Evolutionary conservation across 352 stramenopile species (phyloP), one percentile per base, ranked within the genome.

Genomic region (Globisporangium yorkense): DNA sequence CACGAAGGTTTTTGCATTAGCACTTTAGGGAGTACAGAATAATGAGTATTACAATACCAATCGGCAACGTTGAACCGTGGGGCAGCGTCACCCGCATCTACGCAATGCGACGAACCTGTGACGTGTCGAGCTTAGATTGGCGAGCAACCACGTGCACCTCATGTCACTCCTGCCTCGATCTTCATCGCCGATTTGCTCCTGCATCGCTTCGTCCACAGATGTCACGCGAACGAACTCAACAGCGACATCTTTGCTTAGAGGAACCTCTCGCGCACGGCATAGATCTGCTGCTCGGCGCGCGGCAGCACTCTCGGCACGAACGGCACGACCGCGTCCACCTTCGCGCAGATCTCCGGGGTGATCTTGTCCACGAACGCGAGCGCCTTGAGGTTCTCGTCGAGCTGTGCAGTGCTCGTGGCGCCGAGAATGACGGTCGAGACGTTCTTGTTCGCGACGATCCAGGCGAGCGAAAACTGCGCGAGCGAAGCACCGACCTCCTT

Each of bases 381-480:
- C 13, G 82, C 75, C 60, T 83, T 83, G 39, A 92, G 56, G 62
- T 92, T 92, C 51, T 92, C 81, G 29, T 92, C 76, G 4, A 91
- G 65, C 54, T 91, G 81, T 39, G 75, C 59, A 40, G 83, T 69
- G 21, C 76, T 46, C 40, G 40, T 46, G 13, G 40, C 40, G 13
- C 40, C 40, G 13, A 46, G 40, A 13, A 45, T 45, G 13, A 45
- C 79, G 15, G 72, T 85, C 50, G 70, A 80, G 41, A 89, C 79
- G 56, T 90, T 74, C 15, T 66, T 60, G 64, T 88, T 88, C 24
- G 73, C 52, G 2, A 66, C 70, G 3, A 64, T 68, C 78, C 78
- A 89, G n/a, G 75, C 61, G 45, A 86, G 64, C 2, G 75, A 56
- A 5, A 87, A 62, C 54, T 87, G 74, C 24, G 67, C 67, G 3